These are phyloP conservation scores for Solanum verrucosum DNA, from an alignment of 257 asterid species.

Conservation along the genomic window DNA sequence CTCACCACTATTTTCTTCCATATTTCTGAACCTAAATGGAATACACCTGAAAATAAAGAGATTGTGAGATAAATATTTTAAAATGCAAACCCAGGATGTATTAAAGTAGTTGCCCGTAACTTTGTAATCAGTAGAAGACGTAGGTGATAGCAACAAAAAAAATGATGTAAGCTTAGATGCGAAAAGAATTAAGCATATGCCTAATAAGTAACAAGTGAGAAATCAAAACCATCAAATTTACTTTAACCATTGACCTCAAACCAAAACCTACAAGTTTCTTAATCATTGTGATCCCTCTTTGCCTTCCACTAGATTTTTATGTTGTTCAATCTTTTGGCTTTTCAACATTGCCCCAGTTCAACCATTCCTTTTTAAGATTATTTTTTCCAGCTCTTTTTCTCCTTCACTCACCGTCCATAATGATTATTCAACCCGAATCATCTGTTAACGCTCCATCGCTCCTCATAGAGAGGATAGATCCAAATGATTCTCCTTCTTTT, in stretches of 20 bases:
- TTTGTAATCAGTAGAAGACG: not conserved
- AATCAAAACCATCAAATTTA: not conserved
- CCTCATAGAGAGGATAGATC: not conserved
- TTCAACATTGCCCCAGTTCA: not conserved
- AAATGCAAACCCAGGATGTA: not conserved
- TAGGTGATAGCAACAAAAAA: not conserved
- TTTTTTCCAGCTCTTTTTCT: not conserved
- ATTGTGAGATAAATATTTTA: not conserved
- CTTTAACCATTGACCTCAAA: not conserved
- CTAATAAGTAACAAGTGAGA: not conserved
- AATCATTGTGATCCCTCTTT: not conserved
- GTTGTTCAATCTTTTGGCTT: not conserved
- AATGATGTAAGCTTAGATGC: not conserved
- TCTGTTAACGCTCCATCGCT: not conserved
- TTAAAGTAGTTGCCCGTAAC: not conserved
- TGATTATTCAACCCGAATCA: not conserved
- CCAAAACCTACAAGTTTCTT: not conserved
- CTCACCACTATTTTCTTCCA: slow-evolving; percentile 39
- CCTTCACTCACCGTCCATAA: not conserved
- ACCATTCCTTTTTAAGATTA: not conserved
- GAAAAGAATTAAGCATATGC: not conserved
- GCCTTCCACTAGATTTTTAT: not conserved
- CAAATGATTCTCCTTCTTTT: not conserved
- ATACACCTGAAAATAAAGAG: slow-evolving; percentile 29
- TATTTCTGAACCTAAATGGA: slow-evolving; percentile 49